Conservation (phyloP, 768 basidiomycete species). For the Auriculariales sp. region DNA sequence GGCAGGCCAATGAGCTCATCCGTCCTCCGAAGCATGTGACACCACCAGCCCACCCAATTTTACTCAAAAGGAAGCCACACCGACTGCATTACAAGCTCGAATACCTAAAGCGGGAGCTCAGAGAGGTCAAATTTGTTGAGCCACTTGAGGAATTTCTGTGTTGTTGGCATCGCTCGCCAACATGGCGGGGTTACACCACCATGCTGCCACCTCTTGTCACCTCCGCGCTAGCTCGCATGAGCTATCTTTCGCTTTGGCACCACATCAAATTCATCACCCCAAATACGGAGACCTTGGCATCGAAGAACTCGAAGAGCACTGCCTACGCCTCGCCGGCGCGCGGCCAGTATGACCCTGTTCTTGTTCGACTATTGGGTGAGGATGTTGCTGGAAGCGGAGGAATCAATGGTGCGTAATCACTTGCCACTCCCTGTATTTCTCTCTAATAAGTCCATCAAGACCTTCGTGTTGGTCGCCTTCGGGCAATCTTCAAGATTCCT, state of each 20-base stretch:
- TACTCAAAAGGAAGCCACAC: not conserved
- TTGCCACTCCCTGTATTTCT: not conserved
- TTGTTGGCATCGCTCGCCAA: not conserved
- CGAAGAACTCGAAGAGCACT: conserved; percentile 7
- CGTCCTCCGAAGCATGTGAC: not conserved
- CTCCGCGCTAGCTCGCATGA: not conserved
- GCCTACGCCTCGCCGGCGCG: conserved; percentile 9
- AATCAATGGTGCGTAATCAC: conserved; percentile 9
- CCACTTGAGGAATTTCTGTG: not conserved
- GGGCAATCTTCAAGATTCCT: conserved; percentile 13
- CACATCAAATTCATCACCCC: conserved; percentile 15
- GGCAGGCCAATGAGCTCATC: not conserved
- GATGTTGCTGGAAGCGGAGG: conserved; percentile 1
- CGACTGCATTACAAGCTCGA: not conserved
- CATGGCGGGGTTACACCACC: not conserved
- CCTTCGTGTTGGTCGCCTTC: conserved; percentile 14
- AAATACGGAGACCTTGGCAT: conserved; percentile 16
- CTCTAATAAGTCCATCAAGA: conserved; percentile 8
- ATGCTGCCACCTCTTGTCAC: not conserved
- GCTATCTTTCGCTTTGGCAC: conserved; percentile 18
- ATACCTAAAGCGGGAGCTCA: not conserved
- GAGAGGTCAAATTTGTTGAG: not conserved
- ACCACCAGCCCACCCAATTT: not conserved
- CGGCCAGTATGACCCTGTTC: conserved; percentile 21
- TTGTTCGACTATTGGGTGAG: conserved; percentile 11